These are phyloP conservation scores for Penicillium flavigenum DNA, from an alignment of 495 filamentous ascomycete species.

Conservation along the genomic window DNA sequence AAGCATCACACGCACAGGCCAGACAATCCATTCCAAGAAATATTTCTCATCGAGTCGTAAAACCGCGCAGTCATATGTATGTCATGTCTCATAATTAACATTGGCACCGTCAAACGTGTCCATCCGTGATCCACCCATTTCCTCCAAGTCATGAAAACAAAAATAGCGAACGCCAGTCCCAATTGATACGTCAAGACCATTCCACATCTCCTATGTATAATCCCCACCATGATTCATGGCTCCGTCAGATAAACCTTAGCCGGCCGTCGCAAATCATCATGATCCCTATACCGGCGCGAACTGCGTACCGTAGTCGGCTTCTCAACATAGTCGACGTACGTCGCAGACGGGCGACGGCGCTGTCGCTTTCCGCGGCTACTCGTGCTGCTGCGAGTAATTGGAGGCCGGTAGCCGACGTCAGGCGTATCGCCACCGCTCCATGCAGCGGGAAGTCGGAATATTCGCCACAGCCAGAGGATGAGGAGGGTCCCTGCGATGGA, in stretches of 20 bases:
- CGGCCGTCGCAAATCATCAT: conserved; percentile 34
- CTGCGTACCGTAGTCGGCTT: conserved; percentile 29
- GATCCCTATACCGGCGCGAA: conserved; percentile 24
- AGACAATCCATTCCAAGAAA: not conserved
- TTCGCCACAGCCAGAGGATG: conserved; percentile 50
- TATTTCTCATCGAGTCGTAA: conserved; percentile 4
- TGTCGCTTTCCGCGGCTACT: conserved; percentile 18
- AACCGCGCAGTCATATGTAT: conserved; percentile 1
- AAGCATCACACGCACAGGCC: conserved; percentile 1
- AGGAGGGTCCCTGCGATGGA: conserved; percentile 55
- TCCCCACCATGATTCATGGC: not conserved
- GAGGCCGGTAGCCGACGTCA: conserved; percentile 30
- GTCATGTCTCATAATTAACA: conserved; percentile 10
- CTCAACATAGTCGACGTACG: conserved; percentile 38
- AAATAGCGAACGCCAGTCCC: conserved; percentile 1
- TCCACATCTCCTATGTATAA: not conserved
- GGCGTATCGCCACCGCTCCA: conserved; percentile 24
- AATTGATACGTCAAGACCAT: not conserved
- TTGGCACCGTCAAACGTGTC: not conserved
- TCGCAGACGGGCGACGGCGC: conserved; percentile 19
- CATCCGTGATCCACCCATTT: not conserved
- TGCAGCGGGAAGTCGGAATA: conserved; percentile 27
- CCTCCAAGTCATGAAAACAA: not conserved
- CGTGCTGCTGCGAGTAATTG: conserved; percentile 15
- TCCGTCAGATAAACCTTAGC: conserved; percentile 39